Percentiles rank a stretch among this genome's conserved stretches.
phyloP scores from a whole-genome alignment of 2,329 filamentous ascomycete genomes.

The Phoma sp. region DNA sequence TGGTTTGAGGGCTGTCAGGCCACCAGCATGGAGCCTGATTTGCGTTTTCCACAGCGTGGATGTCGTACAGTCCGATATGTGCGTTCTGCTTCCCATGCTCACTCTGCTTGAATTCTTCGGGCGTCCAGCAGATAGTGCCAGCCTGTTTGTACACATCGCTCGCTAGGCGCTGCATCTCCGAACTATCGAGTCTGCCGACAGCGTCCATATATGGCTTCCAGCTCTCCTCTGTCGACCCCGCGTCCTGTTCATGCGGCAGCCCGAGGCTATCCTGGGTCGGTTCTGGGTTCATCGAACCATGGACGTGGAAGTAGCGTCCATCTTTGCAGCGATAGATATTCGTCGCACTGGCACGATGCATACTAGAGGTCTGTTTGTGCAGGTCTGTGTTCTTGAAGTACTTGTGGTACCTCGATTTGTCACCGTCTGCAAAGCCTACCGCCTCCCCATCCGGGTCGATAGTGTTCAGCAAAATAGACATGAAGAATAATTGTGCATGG shows the following conservation, averaged over 20 bases:
- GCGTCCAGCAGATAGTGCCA: conserved; percentile 48
- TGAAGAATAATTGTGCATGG: conserved; percentile 54
- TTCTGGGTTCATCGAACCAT: conserved; percentile 56
- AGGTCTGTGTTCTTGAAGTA: conserved; percentile 38
- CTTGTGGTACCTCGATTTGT: conserved; percentile 23
- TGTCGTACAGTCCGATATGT: conserved; percentile 51
- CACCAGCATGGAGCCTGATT: conserved; percentile 51
- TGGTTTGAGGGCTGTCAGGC: conserved; percentile 43
- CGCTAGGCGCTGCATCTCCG: conserved; percentile 44
- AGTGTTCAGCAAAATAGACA: conserved; percentile 47
- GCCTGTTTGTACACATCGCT: conserved; percentile 50
- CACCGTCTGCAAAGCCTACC: conserved; percentile 17
- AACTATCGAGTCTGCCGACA: conserved; percentile 41
- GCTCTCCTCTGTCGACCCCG: conserved; percentile 36
- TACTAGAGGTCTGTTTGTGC: conserved; percentile 22
- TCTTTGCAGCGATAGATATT: conserved; percentile 58
- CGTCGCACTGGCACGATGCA: conserved; percentile 45
- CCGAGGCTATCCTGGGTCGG: conserved; percentile 48
- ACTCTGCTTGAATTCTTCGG: conserved; percentile 47
- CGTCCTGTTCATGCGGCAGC: conserved; percentile 41
- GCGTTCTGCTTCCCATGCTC: conserved; percentile 53
- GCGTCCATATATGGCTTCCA: conserved; percentile 44
- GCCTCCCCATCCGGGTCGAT: conserved; percentile 42
- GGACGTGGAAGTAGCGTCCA: conserved; percentile 54
- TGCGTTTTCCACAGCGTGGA: conserved; percentile 33